phyloP scores from a whole-genome alignment of 345 rosid species.

The Gossypium rotundifolium region DNA sequence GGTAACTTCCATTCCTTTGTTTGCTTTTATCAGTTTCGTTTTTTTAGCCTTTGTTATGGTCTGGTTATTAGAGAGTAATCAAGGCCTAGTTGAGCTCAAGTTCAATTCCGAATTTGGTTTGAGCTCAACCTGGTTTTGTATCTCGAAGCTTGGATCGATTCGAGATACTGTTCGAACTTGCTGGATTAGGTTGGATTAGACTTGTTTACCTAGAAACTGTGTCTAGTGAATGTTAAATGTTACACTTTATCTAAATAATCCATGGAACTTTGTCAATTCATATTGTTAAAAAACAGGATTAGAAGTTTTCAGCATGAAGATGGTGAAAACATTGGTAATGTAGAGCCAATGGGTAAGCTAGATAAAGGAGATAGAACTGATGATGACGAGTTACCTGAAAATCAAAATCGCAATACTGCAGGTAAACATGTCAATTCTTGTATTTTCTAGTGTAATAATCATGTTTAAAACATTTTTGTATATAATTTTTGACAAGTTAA shows the following conservation, averaged over 20 bases:
- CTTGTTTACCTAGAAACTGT: background rate
- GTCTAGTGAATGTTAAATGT: background rate
- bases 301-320: conserved; percentile 33
- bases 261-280: background rate
- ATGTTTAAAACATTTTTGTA: background rate
- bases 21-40: background rate
- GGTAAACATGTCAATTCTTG: background rate
- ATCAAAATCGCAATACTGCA: conserved; percentile 11
- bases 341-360: conserved; percentile 18
- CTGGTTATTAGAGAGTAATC: background rate
- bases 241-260: background rate
- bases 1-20: background rate
- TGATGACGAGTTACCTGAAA: conserved; percentile 22
- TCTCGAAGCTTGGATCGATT: background rate
- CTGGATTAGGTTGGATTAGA: background rate
- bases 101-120: background rate
- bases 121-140: background rate
- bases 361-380: conserved; percentile 21
- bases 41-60: background rate
- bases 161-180: background rate
- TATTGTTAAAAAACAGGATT: conserved; percentile 25
- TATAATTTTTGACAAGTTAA: background rate
- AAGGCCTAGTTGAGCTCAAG: background rate
- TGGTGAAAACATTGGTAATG: conserved; percentile 27
- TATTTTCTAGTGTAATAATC: background rate